These are phyloP conservation scores for Hawksworthiomyces lignivorus DNA, from an alignment of 2,329 filamentous ascomycete species.

Conservation along the genomic window DNA sequence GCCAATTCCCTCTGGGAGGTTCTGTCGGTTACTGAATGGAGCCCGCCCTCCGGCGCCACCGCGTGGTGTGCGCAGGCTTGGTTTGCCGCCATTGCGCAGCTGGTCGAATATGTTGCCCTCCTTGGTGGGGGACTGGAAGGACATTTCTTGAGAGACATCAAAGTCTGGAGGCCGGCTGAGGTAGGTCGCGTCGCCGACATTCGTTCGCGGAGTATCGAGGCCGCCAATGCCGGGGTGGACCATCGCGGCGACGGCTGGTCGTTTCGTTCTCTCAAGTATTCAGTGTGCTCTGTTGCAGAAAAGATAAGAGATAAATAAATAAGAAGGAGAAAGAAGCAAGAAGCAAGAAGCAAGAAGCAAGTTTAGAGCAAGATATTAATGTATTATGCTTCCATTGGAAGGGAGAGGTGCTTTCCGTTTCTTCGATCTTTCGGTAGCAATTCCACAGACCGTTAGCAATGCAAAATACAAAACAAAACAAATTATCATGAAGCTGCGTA, in stretches of 20 bases:
- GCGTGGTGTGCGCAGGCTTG: constrained; percentile 66
- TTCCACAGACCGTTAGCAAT: too few species aligned
- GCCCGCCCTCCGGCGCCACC: constrained; percentile 43
- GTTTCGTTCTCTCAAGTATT: too few species aligned
- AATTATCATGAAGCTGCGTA: too few species aligned
- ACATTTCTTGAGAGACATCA: constrained; percentile 80
- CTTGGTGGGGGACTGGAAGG: constrained; percentile 74
- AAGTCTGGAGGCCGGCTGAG: constrained; percentile 63
- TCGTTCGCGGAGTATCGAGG: constrained; percentile 81
- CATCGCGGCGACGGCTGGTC: constrained; percentile 43
- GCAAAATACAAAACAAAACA: too few species aligned
- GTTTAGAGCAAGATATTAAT: too few species aligned
- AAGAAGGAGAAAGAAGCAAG: background rate
- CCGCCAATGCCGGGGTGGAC: constrained; percentile 54
- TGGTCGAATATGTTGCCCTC: constrained; percentile 69
- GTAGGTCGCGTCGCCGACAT: constrained; percentile 76
- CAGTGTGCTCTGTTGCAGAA: too few species aligned
- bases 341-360: too few species aligned
- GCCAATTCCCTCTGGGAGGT: constrained; percentile 56
- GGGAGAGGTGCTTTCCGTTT: too few species aligned
- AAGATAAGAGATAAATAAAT: too few species aligned
- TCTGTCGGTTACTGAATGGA: constrained; percentile 63
- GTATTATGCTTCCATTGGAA: too few species aligned
- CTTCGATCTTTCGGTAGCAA: too few species aligned
- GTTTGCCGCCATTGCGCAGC: constrained; percentile 57